Conservation (phyloP, 352 stramenopile genomes). For the Globisporangium lucens region DNA sequence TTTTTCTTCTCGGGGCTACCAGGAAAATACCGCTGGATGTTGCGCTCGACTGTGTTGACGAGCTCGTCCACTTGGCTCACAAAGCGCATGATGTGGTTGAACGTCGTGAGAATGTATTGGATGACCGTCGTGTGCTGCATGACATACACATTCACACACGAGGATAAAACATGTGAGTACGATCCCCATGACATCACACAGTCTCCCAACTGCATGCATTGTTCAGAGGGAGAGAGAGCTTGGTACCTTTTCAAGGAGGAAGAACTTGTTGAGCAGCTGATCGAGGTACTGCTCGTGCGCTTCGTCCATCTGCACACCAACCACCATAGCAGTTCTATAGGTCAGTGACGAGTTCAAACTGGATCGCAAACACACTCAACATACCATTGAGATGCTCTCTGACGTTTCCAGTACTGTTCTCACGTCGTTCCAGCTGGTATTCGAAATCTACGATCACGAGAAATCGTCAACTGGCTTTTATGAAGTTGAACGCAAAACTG, state of each 20-base stretch:
- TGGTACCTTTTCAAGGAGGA: constrained; percentile 66
- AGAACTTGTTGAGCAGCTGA: constrained; percentile 61
- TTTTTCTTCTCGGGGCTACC: constrained; percentile 1
- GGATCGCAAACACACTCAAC: neutral
- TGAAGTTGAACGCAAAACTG: too few relatives aligned
- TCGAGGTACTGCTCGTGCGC: constrained; percentile 64
- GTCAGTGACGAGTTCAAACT: constrained; percentile 15
- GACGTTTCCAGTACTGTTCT: constrained; percentile 22
- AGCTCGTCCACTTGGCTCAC: constrained; percentile 51
- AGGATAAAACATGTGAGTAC: neutral
- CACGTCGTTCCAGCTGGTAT: constrained; percentile 20
- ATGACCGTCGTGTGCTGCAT: constrained; percentile 57
- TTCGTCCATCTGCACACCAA: constrained; percentile 47
- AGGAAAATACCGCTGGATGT: constrained; percentile 36
- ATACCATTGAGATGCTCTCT: constrained; percentile 19
- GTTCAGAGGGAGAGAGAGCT: neutral
- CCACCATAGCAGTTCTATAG: constrained; percentile 6
- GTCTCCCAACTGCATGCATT: too few relatives aligned
- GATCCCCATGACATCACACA: neutral
- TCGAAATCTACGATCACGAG: constrained; percentile 23
- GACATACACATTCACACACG: neutral
- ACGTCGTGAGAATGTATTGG: constrained; percentile 65
- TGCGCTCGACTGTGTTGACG: constrained; percentile 45
- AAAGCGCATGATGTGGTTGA: constrained; percentile 72
- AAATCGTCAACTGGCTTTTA: neutral